phyloP scores from a whole-genome alignment of 2,329 filamentous ascomycete species.

The Erysiphe pulchra region DNA sequence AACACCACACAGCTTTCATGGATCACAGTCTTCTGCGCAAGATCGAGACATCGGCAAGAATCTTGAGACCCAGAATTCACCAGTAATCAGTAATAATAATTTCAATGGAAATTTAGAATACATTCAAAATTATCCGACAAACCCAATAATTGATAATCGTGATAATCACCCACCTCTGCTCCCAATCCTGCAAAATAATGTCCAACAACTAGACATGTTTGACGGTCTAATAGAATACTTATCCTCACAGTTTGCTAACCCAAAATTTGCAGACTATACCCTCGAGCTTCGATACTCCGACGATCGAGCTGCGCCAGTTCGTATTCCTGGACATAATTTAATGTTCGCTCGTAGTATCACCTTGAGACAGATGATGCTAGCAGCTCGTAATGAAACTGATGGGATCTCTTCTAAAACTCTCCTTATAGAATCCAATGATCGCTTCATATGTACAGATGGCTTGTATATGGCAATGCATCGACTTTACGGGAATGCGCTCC shows the following conservation, averaged over 20 bases:
- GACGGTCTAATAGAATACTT: slow-evolving; percentile 18
- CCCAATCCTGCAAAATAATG: slow-evolving; percentile 7
- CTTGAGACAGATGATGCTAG: slow-evolving; percentile 13
- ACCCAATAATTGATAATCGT: slow-evolving; percentile 3
- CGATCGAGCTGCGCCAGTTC: slow-evolving; percentile 17
- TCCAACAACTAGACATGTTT: slow-evolving; percentile 6
- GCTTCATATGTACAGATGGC: slow-evolving; percentile 26
- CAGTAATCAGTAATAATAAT: slow-evolving; percentile 17
- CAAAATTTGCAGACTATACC: slow-evolving; percentile 20
- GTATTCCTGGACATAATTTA: slow-evolving; percentile 27
- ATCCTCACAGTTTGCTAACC: slow-evolving; percentile 16
- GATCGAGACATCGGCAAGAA: slow-evolving; percentile 15
- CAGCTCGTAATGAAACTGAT: slow-evolving; percentile 9
- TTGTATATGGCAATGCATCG: slow-evolving; percentile 31
- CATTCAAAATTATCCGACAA: slow-evolving; percentile 8
- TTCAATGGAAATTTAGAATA: slow-evolving; percentile 10
- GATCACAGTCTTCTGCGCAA: slow-evolving; percentile 30
- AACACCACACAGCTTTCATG: slow-evolving; percentile 34
- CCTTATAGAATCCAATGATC: slow-evolving; percentile 23
- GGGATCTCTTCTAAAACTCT: slow-evolving; percentile 15
- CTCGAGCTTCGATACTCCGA: slow-evolving; percentile 21
- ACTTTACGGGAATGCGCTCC: slow-evolving; percentile 28
- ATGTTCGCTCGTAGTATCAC: slow-evolving; percentile 26
- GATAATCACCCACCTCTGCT: neutral
- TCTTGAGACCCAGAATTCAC: slow-evolving; percentile 16